Percentiles rank a stretch among this genome's conserved stretches.
These are phyloP conservation scores for Purpureocillium takamizusanense DNA, from an alignment of 2,329 filamentous ascomycete genomes.

Conservation along the genomic window DNA sequence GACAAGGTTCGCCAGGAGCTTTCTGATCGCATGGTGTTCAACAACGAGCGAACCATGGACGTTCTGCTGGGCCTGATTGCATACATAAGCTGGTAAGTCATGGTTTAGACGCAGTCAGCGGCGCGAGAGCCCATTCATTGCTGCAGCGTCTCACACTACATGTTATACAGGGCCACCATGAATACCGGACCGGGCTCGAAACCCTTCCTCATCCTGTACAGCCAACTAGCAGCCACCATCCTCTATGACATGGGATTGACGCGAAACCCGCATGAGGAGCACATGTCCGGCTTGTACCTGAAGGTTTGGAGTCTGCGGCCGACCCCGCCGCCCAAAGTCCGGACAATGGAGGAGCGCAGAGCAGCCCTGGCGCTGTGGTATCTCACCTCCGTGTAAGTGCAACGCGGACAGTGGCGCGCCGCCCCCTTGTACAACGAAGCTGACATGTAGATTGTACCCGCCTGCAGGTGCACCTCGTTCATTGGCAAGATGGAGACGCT, in stretches of 20 bases:
- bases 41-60: constrained; percentile 41
- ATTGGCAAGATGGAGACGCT: constrained; percentile 40
- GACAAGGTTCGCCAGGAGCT: constrained; percentile 33
- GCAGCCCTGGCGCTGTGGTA: constrained; percentile 38
- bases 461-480: constrained; percentile 23
- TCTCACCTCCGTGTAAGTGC: constrained; percentile 23
- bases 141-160: background rate
- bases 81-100: constrained; percentile 3
- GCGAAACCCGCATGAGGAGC: constrained; percentile 24
- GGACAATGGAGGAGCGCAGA: constrained; percentile 41
- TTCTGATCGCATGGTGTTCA: constrained; percentile 35
- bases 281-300: constrained; percentile 24
- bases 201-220: constrained; percentile 34
- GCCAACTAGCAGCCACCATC: constrained; percentile 32
- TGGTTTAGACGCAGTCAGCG: too few species aligned
- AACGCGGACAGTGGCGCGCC: background rate
- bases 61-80: constrained; percentile 40
- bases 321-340: constrained; percentile 17
- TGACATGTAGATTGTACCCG: background rate
- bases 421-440: too few species aligned
- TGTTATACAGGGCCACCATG: constrained; percentile 27
- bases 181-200: constrained; percentile 25
- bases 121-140: too few species aligned
- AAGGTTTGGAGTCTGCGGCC: constrained; percentile 20
- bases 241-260: constrained; percentile 38